phyloP scores from a whole-genome alignment of 176 grass and related monocot genomes.

The Melocanna baccifera region DNA sequence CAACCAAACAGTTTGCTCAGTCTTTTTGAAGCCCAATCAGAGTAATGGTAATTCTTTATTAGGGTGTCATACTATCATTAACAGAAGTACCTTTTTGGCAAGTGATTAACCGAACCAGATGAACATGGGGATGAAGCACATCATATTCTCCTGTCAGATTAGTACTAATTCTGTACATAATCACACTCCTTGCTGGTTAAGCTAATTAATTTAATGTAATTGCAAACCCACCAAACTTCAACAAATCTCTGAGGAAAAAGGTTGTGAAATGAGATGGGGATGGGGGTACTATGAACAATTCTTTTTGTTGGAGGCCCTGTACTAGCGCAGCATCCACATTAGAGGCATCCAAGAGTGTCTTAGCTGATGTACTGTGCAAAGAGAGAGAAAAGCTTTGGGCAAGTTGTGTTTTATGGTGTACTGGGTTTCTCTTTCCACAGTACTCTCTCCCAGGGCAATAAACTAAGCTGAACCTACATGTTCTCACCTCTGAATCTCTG shows the following conservation, averaged over 20 bases:
- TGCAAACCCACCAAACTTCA: conserved; percentile 3
- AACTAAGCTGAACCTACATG: conserved; percentile 28
- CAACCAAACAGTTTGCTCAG: not conserved
- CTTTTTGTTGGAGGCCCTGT: conserved; percentile 9
- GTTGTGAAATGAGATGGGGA: not conserved
- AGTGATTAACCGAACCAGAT: not conserved
- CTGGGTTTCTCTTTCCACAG: conserved; percentile 21
- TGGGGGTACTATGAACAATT: not conserved
- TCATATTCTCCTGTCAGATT: not conserved
- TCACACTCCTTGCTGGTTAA: not conserved
- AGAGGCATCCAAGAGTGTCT: not conserved
- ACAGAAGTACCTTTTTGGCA: not conserved
- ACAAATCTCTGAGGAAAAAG: not conserved
- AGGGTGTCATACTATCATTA: not conserved
- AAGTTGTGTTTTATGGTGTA: conserved; percentile 1
- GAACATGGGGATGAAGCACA: not conserved
- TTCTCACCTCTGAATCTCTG: conserved; percentile 3
- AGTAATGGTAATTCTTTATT: not conserved
- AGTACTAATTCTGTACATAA: not conserved
- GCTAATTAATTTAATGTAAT: not conserved
- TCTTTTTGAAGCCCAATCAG: not conserved
- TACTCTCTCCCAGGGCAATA: conserved; percentile 11
- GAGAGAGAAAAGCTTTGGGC: not conserved
- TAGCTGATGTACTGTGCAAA: conserved; percentile 32
- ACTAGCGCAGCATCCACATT: conserved; percentile 9